These are phyloP conservation scores for Trichoderma hamatum DNA, from an alignment of 2,329 filamentous ascomycete genomes.

Conservation along the genomic window DNA sequence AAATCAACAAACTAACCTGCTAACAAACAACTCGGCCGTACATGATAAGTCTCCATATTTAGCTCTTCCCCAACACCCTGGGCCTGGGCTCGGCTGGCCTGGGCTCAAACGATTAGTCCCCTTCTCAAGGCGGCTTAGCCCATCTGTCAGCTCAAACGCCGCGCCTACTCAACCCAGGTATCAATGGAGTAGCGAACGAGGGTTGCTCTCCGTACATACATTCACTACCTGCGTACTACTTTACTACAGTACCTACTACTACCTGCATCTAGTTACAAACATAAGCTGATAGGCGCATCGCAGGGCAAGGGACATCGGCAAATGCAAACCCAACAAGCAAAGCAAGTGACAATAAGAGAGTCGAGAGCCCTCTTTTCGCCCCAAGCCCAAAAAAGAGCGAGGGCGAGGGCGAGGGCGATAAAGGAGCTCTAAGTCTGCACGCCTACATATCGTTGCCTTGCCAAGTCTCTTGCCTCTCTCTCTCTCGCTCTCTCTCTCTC, in stretches of 20 bases:
- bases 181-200: neutral
- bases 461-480: neutral
- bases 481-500: neutral
- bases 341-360: no score
- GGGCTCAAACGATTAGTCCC: neutral
- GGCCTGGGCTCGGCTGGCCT: neutral
- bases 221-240: no score
- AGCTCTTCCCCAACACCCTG: neutral
- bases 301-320: neutral
- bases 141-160: slow-evolving; percentile 12
- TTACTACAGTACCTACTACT: neutral
- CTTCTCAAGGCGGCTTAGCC: slow-evolving; percentile 16
- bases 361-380: neutral
- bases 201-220: no score
- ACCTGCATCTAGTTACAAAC: neutral
- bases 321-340: neutral
- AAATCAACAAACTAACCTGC: neutral
- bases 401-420: neutral
- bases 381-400: neutral
- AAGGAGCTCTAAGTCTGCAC: neutral
- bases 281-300: neutral
- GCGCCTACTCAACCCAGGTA: neutral
- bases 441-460: neutral
- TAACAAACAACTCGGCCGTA: neutral
- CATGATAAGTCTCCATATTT: neutral